Evolutionary conservation across 2,329 filamentous ascomycete species (phyloP).

Genomic region (Exophiala alcalophila): DNA sequence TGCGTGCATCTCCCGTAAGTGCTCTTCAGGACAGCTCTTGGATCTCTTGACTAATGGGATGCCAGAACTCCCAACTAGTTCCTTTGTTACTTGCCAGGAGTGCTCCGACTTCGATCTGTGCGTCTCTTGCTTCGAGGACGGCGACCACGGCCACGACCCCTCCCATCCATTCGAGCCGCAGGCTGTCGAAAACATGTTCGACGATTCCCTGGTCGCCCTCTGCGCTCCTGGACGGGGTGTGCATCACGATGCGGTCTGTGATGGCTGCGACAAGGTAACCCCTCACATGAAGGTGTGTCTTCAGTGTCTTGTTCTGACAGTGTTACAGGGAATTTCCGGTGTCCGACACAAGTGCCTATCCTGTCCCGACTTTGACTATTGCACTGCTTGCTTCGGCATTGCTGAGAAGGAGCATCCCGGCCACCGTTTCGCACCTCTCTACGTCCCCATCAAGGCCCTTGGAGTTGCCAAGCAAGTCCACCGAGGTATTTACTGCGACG

Average conservation of each 20-base stretch:
- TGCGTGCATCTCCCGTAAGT: slow-evolving; percentile 61
- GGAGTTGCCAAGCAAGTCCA: slow-evolving; percentile 53
- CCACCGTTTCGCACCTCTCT: slow-evolving; percentile 87
- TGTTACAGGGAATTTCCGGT: slow-evolving; percentile 68
- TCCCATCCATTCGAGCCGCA: slow-evolving; percentile 71
- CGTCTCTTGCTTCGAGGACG: slow-evolving; percentile 70
- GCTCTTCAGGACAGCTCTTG: slow-evolving; percentile 1
- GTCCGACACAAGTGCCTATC: slow-evolving; percentile 94
- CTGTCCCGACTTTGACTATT: slow-evolving; percentile 98
- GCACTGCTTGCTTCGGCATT: slow-evolving; percentile 67
- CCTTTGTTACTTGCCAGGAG: slow-evolving; percentile 78
- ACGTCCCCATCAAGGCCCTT: slow-evolving; percentile 57
- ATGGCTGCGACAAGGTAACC: slow-evolving; percentile 76
- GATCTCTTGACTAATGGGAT: slow-evolving; percentile 29
- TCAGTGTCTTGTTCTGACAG: slow-evolving; percentile 1
- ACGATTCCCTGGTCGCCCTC: slow-evolving; percentile 63
- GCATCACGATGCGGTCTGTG: slow-evolving; percentile 84
- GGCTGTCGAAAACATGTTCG: slow-evolving; percentile 60
- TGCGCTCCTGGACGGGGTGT: slow-evolving; percentile 77
- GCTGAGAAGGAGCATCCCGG: slow-evolving; percentile 69
- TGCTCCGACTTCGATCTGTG: slow-evolving; percentile 95
- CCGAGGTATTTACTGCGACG: slow-evolving; percentile 88
- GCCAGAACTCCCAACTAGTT: slow-evolving; percentile 66
- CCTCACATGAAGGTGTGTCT: background rate
- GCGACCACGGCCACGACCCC: slow-evolving; percentile 87